Conservation (phyloP, 2,329 filamentous ascomycete species). For the Trichoderma sp. region DNA sequence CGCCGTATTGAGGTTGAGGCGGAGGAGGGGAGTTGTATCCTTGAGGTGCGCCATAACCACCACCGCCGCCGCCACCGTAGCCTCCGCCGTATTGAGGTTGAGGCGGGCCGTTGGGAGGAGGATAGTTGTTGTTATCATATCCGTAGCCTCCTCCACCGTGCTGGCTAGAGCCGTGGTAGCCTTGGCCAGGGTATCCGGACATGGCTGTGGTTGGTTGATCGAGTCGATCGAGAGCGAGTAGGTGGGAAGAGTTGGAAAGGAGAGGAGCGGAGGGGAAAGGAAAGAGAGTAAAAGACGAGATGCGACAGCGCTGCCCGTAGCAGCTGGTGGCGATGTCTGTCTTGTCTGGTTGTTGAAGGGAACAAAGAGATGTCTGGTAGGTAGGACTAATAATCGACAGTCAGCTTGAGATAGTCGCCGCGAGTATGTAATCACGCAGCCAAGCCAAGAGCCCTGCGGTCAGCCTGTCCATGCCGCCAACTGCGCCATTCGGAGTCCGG, state of each 20-base stretch:
- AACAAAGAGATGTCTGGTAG: not conserved
- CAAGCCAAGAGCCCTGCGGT: not conserved
- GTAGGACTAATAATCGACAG: not conserved
- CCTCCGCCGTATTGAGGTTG: constrained; percentile 24
- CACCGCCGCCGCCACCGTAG: constrained; percentile 17
- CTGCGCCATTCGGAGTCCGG: not conserved
- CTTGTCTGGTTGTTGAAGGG: not conserved
- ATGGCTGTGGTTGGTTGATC: constrained; percentile 26
- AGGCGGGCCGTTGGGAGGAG: constrained; percentile 24
- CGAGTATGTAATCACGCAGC: not conserved
- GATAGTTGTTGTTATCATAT: constrained; percentile 26
- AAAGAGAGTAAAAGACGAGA: not conserved
- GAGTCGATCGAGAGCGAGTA: constrained; percentile 2
- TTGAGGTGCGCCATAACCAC: constrained; percentile 27
- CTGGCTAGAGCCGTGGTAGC: constrained; percentile 37
- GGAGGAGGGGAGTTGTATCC: constrained; percentile 27
- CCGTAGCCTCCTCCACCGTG: constrained; percentile 34
- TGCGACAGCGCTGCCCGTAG: not conserved
- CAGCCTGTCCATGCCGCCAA: not conserved
- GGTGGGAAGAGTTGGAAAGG: not conserved
- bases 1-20: constrained; percentile 22
- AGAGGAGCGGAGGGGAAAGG: not conserved
- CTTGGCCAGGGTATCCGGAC: constrained; percentile 44
- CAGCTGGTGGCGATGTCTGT: not conserved
- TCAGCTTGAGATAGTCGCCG: not conserved